Base-by-base conservation (phyloP, 129 eudicot species). In the Arctium minus region DNA sequence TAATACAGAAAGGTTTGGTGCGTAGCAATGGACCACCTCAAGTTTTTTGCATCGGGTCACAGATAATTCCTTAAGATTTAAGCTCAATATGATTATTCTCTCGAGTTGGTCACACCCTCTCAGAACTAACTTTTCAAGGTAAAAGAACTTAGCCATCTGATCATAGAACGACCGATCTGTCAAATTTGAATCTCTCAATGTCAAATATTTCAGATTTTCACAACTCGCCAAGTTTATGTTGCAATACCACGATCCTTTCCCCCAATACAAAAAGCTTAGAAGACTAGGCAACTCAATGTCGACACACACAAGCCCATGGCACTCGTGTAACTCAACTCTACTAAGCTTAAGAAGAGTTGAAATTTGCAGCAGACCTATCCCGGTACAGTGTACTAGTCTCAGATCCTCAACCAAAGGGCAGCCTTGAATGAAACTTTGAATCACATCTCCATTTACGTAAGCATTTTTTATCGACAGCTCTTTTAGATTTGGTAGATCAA, bases 331-430 rank as follows among this genome's bases (percentile, higher is more conserved):
- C 82, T 92, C 88, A 18, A 92, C 82, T 75, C 84, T 86, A 31
- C 37, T 86, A 62, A 92, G 88, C 48, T 84, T 88, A 56, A 6
- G 22, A 33, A 77, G 86, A 50, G 79, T 67, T 8, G 88, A 83
- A 85, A 92, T 80, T 37, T 76, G 56, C 65, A 88, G 35, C 22
- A 4, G n/a, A 2, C 73, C 78, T 75, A 88, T 75, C 5, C 86
- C 87, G 1, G 5, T 56, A 75, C 91, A 88, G 42, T 79, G 36
- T 70, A 89, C 81, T 2, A 92, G 74, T 75, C 97, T 85, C 80
- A 92, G 39, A 85, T 92, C 97, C 80, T 92, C 92, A 30, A 90
- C 74, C 82, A 82, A 74, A 32, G 90, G 92, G 83, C 92, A 89
- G 50, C 87, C 32, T 39, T 27, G 32, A 65, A 88, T 74, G 80